These are phyloP conservation scores for Ophiocordyceps camponoti-floridani DNA, from an alignment of 2,329 filamentous ascomycete species.

Conservation along the genomic window DNA sequence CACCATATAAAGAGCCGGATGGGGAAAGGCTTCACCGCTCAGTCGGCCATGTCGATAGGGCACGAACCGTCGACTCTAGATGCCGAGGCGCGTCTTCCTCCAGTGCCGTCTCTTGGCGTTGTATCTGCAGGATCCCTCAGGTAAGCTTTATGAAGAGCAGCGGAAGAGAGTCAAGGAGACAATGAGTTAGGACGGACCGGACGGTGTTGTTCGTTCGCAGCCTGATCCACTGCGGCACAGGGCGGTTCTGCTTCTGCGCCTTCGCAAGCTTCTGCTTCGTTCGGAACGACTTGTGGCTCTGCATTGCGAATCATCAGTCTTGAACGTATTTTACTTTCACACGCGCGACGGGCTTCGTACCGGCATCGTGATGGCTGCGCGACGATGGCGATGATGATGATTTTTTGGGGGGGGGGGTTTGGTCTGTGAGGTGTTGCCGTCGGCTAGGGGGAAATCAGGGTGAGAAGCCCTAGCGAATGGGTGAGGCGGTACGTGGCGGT, in stretches of 20 bases:
- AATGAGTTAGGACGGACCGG: constrained; percentile 50
- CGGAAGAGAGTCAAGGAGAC: constrained; percentile 3
- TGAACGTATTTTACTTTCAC: background rate
- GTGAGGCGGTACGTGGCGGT: constrained; percentile 5
- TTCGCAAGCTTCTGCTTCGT: constrained; percentile 99
- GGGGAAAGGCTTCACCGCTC: constrained; percentile 1
- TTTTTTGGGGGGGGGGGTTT: constrained; percentile 15
- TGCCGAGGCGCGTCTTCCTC: constrained; percentile 99
- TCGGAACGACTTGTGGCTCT: constrained; percentile 99
- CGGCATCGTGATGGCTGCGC: constrained; percentile 22
- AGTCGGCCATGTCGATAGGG: constrained; percentile 9
- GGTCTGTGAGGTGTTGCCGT: background rate
- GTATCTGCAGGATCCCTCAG: constrained; percentile 47
- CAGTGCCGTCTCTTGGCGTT: constrained; percentile 99
- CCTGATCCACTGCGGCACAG: constrained; percentile 99
- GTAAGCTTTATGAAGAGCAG: no score
- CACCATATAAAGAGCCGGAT: background rate
- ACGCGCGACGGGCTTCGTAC: constrained; percentile 11
- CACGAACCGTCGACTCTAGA: constrained; percentile 47
- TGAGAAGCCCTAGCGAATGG: constrained; percentile 14
- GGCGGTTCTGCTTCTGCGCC: constrained; percentile 99
- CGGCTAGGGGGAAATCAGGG: background rate
- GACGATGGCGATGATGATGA: constrained; percentile 16
- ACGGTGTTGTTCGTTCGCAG: constrained; percentile 98
- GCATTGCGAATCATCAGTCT: background rate